These are phyloP conservation scores for Pseudogymnoascus sp. DNA, from an alignment of 2,329 filamentous ascomycete species.

Conservation along the genomic window DNA sequence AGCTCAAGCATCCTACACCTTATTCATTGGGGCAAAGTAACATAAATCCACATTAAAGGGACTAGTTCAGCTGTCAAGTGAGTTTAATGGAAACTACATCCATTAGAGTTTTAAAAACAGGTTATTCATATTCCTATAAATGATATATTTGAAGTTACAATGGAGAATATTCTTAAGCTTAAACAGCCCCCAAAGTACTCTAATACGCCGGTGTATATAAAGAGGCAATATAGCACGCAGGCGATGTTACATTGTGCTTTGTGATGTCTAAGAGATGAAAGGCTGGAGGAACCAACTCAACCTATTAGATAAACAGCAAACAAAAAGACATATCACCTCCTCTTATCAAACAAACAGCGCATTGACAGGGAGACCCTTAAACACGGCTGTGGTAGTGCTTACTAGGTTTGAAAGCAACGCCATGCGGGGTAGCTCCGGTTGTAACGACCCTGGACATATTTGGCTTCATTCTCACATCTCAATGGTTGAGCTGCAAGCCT, in stretches of 20 bases:
- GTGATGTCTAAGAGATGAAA: background rate
- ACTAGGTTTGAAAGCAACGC: background rate
- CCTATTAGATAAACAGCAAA: slow-evolving; percentile 1
- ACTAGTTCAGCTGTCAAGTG: too few relatives aligned
- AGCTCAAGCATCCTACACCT: too few relatives aligned
- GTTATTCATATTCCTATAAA: background rate
- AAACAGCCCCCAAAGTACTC: background rate
- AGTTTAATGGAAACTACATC: too few relatives aligned
- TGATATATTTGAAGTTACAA: background rate
- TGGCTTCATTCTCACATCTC: slow-evolving; percentile 5
- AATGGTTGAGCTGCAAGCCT: background rate
- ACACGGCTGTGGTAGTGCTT: slow-evolving; percentile 4
- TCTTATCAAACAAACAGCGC: slow-evolving; percentile 1
- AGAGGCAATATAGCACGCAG: background rate
- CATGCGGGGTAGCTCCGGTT: slow-evolving; percentile 4
- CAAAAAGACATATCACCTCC: background rate
- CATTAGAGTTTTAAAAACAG: too few relatives aligned
- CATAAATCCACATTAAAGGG: too few relatives aligned
- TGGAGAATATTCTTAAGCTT: background rate
- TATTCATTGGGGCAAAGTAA: too few relatives aligned
- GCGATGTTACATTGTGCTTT: background rate
- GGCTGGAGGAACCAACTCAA: background rate
- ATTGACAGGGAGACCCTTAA: background rate
- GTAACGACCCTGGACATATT: background rate
- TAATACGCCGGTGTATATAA: background rate